These are phyloP conservation scores for Komagataella populi DNA, from an alignment of 805 yeast species.

Conservation along the genomic window DNA sequence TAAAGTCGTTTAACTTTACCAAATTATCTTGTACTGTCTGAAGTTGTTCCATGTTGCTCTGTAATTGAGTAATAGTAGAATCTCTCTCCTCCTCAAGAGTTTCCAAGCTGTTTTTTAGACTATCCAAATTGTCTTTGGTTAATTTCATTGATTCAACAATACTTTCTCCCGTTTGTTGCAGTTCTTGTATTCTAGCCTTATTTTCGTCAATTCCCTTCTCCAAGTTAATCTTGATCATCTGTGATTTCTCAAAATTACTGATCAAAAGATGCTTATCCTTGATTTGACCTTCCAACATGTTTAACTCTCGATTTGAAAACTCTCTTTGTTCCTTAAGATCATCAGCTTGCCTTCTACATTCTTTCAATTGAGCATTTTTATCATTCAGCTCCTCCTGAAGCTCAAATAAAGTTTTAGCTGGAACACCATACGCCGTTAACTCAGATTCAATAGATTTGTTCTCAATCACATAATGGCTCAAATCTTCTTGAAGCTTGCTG, in stretches of 20 bases:
- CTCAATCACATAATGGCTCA: conserved; percentile 18
- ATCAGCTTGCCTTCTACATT: conserved; percentile 20
- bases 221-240: conserved; percentile 30
- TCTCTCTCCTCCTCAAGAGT: neutral
- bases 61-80: neutral
- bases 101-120: conserved; percentile 1
- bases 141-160: conserved; percentile 10
- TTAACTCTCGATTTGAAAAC: conserved; percentile 24
- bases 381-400: conserved; percentile 29
- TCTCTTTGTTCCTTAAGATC: conserved; percentile 29
- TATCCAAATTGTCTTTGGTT: conserved; percentile 11
- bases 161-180: conserved; percentile 8
- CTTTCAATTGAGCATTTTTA: conserved; percentile 24
- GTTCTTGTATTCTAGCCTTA: conserved; percentile 13
- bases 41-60: neutral
- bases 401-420: conserved; percentile 25
- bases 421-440: conserved; percentile 17
- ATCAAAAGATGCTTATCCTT: conserved; percentile 41
- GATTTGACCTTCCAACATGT: conserved; percentile 30
- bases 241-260: conserved; percentile 36
- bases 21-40: conserved; percentile 6
- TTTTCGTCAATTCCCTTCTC: conserved; percentile 23
- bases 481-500: conserved; percentile 18
- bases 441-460: conserved; percentile 12
- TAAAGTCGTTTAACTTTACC: conserved; percentile 4